Percentiles rank a stretch among this genome's conserved stretches.
Evolutionary conservation across 2,329 filamentous ascomycete species (phyloP).

Genomic region (Pestalotiopsis sp.): DNA sequence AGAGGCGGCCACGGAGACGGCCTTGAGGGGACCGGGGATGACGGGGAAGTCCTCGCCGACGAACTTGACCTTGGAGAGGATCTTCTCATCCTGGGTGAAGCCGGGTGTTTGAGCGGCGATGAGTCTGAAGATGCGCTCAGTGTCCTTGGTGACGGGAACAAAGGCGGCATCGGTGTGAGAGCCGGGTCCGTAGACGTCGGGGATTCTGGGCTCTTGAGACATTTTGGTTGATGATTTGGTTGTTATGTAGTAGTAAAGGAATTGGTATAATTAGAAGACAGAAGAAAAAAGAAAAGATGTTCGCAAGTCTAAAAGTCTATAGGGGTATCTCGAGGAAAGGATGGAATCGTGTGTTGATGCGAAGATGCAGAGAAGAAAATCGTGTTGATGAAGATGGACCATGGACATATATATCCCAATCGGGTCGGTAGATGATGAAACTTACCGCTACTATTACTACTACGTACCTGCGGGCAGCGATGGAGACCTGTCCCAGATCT

Average conservation of each 20-base stretch:
- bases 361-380: not conserved
- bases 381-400: not conserved
- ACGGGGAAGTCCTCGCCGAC: slow-evolving; percentile 30
- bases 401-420: not conserved
- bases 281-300: not conserved
- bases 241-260: not conserved
- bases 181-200: slow-evolving; percentile 33
- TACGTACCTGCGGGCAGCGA: not conserved
- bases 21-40: slow-evolving; percentile 37
- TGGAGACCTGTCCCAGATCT: not conserved
- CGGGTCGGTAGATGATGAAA: not conserved
- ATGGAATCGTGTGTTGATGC: not conserved
- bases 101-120: slow-evolving; percentile 32
- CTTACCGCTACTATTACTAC: not conserved
- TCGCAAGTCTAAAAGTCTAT: not conserved
- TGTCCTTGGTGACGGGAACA: slow-evolving; percentile 30
- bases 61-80: slow-evolving; percentile 32
- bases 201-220: slow-evolving; percentile 18
- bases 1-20: slow-evolving; percentile 31
- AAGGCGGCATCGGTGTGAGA: slow-evolving; percentile 30
- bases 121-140: slow-evolving; percentile 31
- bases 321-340: not conserved
- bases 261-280: not conserved
- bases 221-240: slow-evolving; percentile 10
- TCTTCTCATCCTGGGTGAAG: slow-evolving; percentile 30